phyloP scores from a whole-genome alignment of 2,329 filamentous ascomycete genomes.

The Beauveria scarabaeidicola region DNA sequence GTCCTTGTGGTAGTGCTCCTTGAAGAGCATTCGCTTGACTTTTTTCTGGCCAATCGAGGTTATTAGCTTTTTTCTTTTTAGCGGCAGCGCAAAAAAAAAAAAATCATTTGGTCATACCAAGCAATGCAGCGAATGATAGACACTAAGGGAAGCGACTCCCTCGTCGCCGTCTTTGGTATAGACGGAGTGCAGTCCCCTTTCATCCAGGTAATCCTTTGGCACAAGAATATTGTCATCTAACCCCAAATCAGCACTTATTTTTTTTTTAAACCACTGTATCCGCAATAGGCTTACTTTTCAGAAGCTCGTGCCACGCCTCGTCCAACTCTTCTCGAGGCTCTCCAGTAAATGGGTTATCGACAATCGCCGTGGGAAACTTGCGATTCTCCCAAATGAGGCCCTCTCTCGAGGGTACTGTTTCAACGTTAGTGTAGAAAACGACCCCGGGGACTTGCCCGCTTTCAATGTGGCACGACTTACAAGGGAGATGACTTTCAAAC shows the following conservation, averaged over 20 bases:
- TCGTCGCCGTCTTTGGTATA: background rate
- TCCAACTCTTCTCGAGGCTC: background rate
- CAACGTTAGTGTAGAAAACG: too few relatives aligned
- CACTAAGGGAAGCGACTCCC: background rate
- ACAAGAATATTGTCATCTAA: background rate
- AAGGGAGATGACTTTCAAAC: background rate
- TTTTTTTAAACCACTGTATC: background rate
- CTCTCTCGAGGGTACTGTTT: background rate
- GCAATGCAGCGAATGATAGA: background rate
- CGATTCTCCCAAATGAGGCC: background rate
- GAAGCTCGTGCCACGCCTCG: background rate
- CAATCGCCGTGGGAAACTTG: background rate
- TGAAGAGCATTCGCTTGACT: conserved; percentile 3
- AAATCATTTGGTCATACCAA: background rate
- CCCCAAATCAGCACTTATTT: background rate
- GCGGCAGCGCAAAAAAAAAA: background rate
- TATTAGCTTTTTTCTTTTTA: background rate
- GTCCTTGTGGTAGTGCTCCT: background rate
- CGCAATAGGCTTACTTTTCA: background rate
- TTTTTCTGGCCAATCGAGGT: background rate
- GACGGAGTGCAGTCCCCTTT: background rate
- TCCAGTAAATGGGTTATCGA: background rate
- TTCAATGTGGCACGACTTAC: background rate
- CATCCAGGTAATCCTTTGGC: background rate
- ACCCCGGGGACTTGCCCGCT: background rate